Evolutionary conservation across 2,329 filamentous ascomycete genomes (phyloP).

Genomic region (Coniosporium tulheliwenetii): DNA sequence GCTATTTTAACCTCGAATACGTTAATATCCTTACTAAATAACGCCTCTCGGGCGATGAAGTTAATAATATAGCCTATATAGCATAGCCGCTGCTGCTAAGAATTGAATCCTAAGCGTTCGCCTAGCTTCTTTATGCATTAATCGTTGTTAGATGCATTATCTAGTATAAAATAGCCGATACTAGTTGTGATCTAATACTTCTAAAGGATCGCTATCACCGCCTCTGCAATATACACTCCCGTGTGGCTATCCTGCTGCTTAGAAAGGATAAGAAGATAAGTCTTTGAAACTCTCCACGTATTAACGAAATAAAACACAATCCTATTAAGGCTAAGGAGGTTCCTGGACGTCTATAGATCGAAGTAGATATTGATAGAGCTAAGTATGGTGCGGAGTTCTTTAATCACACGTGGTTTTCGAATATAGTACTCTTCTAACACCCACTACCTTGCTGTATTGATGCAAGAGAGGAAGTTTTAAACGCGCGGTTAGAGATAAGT

Average conservation of each 20-base stretch:
- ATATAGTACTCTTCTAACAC: neutral
- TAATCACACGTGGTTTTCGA: neutral
- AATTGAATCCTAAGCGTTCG: conserved; percentile 3
- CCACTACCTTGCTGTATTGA: neutral
- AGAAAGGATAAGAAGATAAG: conserved; percentile 4
- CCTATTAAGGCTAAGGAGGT: conserved; percentile 4
- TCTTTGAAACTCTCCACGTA: conserved; percentile 1
- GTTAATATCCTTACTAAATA: conserved; percentile 4
- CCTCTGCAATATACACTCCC: conserved; percentile 1
- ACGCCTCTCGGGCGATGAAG: conserved; percentile 4
- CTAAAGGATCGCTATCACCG: conserved; percentile 1
- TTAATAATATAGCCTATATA: conserved; percentile 5
- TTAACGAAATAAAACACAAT: conserved; percentile 6
- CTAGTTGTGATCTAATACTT: conserved; percentile 1
- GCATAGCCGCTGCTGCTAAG: conserved; percentile 1
- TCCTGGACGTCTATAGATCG: conserved; percentile 9
- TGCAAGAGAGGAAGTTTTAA: neutral
- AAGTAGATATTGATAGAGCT: conserved; percentile 4
- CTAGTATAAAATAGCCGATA: conserved; percentile 6
- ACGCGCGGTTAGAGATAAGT: neutral
- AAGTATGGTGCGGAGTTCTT: neutral
- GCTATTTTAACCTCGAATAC: conserved; percentile 2
- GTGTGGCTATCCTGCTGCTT: conserved; percentile 3
- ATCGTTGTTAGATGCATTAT: conserved; percentile 7
- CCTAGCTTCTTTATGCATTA: conserved; percentile 1